Evolutionary conservation across 2,329 filamentous ascomycete genomes (phyloP), one percentile per base, ranked within the genome.

Genomic region (Tolypocladium ovalisporum): DNA sequence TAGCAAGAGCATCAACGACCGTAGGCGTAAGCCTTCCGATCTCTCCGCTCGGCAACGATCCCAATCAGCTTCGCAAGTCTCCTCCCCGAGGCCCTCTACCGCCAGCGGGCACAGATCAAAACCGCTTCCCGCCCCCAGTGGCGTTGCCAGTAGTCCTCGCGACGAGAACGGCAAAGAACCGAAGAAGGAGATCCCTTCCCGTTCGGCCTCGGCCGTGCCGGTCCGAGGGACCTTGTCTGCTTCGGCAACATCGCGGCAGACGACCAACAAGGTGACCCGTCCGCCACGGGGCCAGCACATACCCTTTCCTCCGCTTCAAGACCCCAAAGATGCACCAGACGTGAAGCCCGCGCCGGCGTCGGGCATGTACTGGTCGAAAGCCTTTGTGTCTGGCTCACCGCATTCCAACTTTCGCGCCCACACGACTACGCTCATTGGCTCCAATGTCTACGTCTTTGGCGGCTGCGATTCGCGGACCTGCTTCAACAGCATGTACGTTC

Each of bases 341-440:
- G 83, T 88, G 22, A 75, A 79, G 12, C 75, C 79, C 3, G 84
- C 85, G 19, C 85, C 85, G 32, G 81, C 85, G 22, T 85, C 83
- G 54, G 85, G 85, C 64, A 88, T 88, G 85, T 88, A 88, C 73
- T 88, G 85, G 84, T 86, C 83, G 56, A 79, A 77, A 39, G 84
- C 85, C 12, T 81, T 80, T 9, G 77, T 82, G n/a, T 87, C 84
- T 3, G 85, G 85, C 32, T 74, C 77, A 32, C 73, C 82, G 42
- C 83, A 85, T 65, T 80, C 82, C 19, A 78, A 81, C 29, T 71
- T 88, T 58, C 79, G 85, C 57, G 85, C 85, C 19, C 85, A 88
- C 69, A 87, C 85, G 51, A 82, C 82, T 36, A 86, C 85, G 24
- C 73, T 87, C 36, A 75, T 88, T 47, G 85, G 84, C 12, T 86